phyloP scores from a whole-genome alignment of 306 rosid genomes.

The Hippophae tibetana region DNA sequence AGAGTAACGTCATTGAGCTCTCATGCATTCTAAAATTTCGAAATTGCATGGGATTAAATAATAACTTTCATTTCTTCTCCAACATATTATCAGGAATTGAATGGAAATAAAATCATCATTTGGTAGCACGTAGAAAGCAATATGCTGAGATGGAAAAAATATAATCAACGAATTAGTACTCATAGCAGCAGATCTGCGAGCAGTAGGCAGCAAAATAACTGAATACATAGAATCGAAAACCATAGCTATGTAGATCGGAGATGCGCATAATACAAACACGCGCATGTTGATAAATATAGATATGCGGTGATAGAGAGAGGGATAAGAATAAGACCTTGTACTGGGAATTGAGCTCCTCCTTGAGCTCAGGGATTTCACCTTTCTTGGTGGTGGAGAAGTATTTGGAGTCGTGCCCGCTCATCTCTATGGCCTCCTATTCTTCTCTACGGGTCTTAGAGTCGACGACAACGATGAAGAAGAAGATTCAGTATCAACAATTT shows the following conservation, averaged over 20 bases:
- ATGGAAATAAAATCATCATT: background rate
- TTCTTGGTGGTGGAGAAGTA: conserved; percentile 98
- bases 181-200: conserved; percentile 28
- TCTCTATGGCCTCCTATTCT: conserved; percentile 23
- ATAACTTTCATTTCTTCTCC: conserved; percentile 2
- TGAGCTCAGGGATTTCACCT: conserved; percentile 99
- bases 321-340: conserved; percentile 59
- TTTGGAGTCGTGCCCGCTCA: conserved; percentile 99
- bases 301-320: background rate
- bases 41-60: background rate
- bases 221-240: background rate
- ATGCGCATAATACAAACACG: background rate
- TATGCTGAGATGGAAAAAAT: background rate
- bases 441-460: conserved; percentile 4
- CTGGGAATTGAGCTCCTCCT: conserved; percentile 99
- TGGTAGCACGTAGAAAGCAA: background rate
- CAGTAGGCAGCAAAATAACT: background rate
- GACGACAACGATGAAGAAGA: background rate
- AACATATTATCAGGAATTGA: background rate
- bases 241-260: conserved; percentile 23
- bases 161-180: conserved; percentile 9
- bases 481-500: background rate
- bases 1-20: background rate
- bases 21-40: background rate
- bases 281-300: background rate